Percentiles rank a stretch among this genome's conserved stretches.
Conservation (phyloP, 192 early-diverging fungal species). For the Umbelopsis isabellina region DNA sequence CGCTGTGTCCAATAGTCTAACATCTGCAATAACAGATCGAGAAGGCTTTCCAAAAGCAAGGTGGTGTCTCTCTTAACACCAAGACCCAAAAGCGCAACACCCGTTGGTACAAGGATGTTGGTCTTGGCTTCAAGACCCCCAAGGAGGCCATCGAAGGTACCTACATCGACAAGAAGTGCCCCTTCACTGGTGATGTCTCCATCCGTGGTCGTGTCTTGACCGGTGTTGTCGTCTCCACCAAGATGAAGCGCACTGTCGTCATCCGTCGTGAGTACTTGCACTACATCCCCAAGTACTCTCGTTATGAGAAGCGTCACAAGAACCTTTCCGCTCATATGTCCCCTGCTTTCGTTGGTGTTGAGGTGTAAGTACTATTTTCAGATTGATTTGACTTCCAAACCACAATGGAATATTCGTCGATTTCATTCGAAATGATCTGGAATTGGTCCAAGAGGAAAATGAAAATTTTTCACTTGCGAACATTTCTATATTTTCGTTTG, state of each 20-base stretch:
- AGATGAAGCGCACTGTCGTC: conserved; percentile 99
- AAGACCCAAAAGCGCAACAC: conserved; percentile 76
- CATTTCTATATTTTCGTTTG: neutral
- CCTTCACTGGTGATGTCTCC: conserved; percentile 92
- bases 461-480: neutral
- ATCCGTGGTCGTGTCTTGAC: conserved; percentile 98
- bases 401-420: conserved; percentile 10
- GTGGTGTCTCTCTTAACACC: conserved; percentile 91
- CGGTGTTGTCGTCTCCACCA: conserved; percentile 90
- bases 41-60: conserved; percentile 97
- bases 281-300: conserved; percentile 99
- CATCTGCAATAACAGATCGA: conserved; percentile 66
- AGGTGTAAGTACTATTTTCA: conserved; percentile 39
- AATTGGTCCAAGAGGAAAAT: neutral
- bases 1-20: neutral
- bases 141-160: conserved; percentile 94
- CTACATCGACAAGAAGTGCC: conserved; percentile 99
- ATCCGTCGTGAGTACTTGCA: conserved; percentile 99
- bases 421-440: neutral
- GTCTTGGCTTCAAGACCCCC: conserved; percentile 99
- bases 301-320: conserved; percentile 99
- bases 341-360: conserved; percentile 81
- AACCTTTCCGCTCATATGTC: conserved; percentile 97
- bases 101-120: conserved; percentile 99
- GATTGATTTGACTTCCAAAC: conserved; percentile 18